Evolutionary conservation across 2,329 filamentous ascomycete species (phyloP), one percentile per base, ranked within the genome.

Genomic region (Colletotrichum viniferum): DNA sequence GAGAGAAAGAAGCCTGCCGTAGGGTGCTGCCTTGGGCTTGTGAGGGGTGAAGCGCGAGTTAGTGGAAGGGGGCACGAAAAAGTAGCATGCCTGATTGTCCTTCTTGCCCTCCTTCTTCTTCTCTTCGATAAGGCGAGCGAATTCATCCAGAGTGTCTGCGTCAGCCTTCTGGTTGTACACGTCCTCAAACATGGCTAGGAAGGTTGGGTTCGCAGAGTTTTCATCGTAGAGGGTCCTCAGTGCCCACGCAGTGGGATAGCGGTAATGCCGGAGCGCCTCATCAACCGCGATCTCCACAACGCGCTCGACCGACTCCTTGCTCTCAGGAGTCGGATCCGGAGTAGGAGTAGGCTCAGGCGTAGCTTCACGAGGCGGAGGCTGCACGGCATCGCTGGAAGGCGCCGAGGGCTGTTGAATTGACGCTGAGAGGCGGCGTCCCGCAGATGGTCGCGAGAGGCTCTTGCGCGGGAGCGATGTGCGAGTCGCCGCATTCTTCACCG

Each of bases 161-260:
- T 89, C 88, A n/a, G 91, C 90, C 21, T 87, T 89, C 79, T 92
- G 90, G 77, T 86, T 85, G 81, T 89, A 92, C 60, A 93, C 86
- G 75, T 89, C 87, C 81, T 91, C 89, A 61, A 93, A 83, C 86
- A 92, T 88, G 76, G 85, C 83, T 73, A 92, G 84, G 79, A 92
- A 91, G 43, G 84, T 83, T 18, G 86, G 82, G 77, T 92, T 86
- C 52, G 84, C 81, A 60, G 86, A 85, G 75, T 89, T 87, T 79
- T 92, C 90, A 77, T 93, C 90, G 81, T 91, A 93, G 75, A 92
- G 85, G 16, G 87, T 88, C 69, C 90, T 87, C 74, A 93, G 85
- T 56, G 91, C 91, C 85, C 88, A 93, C 3, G 91, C 92, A 10
- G 91, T 93, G 69, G 90, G 90, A 80, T 91, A 92, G 74, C 90